These are phyloP conservation scores for Rozella allomycis DNA, from an alignment of 371 early-diverging fungal genomes.

Conservation along the genomic window DNA sequence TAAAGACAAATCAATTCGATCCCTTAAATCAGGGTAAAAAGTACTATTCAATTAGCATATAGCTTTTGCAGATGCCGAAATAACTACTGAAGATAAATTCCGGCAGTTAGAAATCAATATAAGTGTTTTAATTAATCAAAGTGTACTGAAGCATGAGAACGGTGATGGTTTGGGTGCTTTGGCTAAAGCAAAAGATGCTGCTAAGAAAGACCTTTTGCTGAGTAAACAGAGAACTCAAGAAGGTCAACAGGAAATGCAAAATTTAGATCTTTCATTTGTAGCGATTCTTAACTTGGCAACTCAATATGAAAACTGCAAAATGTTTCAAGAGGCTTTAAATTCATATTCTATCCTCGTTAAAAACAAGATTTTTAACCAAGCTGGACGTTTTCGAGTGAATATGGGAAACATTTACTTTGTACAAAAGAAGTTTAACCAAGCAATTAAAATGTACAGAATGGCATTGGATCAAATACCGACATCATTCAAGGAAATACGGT, in stretches of 20 bases:
- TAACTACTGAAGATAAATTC: too few relatives aligned
- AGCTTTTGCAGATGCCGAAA: too few relatives aligned
- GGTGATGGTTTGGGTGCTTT: too few relatives aligned
- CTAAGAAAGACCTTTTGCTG: constrained; percentile 19
- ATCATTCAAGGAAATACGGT: constrained; percentile 19
- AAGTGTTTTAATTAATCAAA: too few relatives aligned
- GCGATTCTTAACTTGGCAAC: constrained; percentile 27
- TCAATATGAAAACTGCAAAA: constrained; percentile 17
- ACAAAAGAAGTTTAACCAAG: constrained; percentile 21
- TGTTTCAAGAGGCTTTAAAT: constrained; percentile 30
- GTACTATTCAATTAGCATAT: too few relatives aligned
- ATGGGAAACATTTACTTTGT: constrained; percentile 35
- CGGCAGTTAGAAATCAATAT: too few relatives aligned
- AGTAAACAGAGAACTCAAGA: constrained; percentile 22
- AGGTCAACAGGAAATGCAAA: constrained; percentile 15
- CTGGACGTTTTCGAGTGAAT: constrained; percentile 24
- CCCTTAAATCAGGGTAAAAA: too few relatives aligned
- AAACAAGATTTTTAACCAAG: constrained; percentile 29
- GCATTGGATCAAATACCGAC: constrained; percentile 30
- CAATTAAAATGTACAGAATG: constrained; percentile 36
- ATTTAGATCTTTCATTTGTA: constrained; percentile 28
- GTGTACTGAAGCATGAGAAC: too few relatives aligned
- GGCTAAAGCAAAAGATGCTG: constrained; percentile 31
- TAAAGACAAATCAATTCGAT: too few relatives aligned
- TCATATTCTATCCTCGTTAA: constrained; percentile 24